A percentile compares a stretch with the other conserved stretches of the same genome.
These are phyloP conservation scores for Suillus americanus DNA, from an alignment of 768 basidiomycete genomes.

Conservation along the genomic window DNA sequence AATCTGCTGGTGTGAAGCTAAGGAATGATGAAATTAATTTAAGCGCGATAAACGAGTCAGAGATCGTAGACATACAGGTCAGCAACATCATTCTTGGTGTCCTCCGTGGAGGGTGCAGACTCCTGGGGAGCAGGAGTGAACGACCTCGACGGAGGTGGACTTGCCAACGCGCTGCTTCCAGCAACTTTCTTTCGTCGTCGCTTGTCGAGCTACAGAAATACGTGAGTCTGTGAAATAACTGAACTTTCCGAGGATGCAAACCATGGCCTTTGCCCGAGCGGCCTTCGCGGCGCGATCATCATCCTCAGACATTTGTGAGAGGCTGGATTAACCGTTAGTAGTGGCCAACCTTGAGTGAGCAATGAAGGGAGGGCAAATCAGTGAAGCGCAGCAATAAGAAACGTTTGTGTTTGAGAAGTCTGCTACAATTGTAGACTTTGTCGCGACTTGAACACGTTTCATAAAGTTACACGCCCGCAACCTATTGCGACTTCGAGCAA, in stretches of 20 bases:
- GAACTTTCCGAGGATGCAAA: slow-evolving; percentile 32
- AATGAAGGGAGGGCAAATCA: slow-evolving; percentile 6
- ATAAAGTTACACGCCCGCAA: neutral
- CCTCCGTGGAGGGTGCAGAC: slow-evolving; percentile 31
- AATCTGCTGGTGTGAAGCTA: slow-evolving; percentile 47
- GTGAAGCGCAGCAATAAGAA: slow-evolving; percentile 6
- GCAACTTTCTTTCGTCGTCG: slow-evolving; percentile 71
- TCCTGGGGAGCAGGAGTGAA: slow-evolving; percentile 55
- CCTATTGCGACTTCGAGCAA: neutral
- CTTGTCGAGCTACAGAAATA: slow-evolving; percentile 66
- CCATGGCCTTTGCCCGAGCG: slow-evolving; percentile 82
- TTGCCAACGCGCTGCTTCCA: slow-evolving; percentile 38
- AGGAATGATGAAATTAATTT: slow-evolving; percentile 12
- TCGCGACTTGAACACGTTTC: slow-evolving; percentile 2
- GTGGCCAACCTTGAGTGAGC: slow-evolving; percentile 1
- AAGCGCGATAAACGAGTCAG: slow-evolving; percentile 5
- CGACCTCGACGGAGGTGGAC: slow-evolving; percentile 47
- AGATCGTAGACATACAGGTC: slow-evolving; percentile 59
- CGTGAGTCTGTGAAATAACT: slow-evolving; percentile 6
- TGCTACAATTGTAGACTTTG: neutral
- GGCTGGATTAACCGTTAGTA: slow-evolving; percentile 10
- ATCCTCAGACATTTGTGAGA: slow-evolving; percentile 57
- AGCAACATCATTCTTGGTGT: slow-evolving; percentile 51
- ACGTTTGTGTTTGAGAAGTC: neutral
- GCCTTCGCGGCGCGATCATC: slow-evolving; percentile 78